Evolutionary conservation across 352 stramenopile genomes (phyloP).

Genomic region (Pythium phragmitis): DNA sequence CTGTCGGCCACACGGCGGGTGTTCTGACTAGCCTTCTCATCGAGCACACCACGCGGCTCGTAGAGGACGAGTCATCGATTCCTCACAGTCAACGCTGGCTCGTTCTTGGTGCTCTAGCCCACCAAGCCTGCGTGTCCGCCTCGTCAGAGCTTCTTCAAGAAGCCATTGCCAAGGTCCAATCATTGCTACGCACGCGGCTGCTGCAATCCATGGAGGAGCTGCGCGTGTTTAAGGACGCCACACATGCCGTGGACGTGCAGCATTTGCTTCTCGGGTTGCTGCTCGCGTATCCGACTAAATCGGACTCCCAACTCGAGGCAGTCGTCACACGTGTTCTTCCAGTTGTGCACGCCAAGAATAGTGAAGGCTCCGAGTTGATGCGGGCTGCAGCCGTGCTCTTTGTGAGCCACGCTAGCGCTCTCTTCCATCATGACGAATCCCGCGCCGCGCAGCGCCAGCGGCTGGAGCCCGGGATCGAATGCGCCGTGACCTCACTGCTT

Average conservation of each 20-base stretch:
- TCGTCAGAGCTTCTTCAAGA: neutral
- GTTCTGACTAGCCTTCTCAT: slow-evolving; percentile 10
- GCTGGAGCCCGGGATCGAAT: neutral
- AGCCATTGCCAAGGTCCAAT: neutral
- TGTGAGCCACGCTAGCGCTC: slow-evolving; percentile 14
- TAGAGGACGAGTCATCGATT: neutral
- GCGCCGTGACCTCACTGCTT: neutral
- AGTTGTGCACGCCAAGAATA: neutral
- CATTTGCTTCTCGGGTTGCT: slow-evolving; percentile 12
- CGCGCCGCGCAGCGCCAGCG: neutral
- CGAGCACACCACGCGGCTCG: slow-evolving; percentile 8
- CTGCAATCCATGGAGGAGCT: slow-evolving; percentile 18
- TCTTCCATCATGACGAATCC: slow-evolving; percentile 3
- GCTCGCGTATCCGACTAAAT: slow-evolving; percentile 2
- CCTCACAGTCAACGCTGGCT: slow-evolving; percentile 12
- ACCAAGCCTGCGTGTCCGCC: neutral
- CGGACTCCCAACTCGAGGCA: neutral
- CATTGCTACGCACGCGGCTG: slow-evolving; percentile 1
- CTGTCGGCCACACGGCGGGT: slow-evolving; percentile 8
- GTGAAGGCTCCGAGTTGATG: neutral
- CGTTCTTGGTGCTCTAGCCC: slow-evolving; percentile 4
- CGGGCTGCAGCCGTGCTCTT: slow-evolving; percentile 8
- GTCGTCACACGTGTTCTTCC: neutral
- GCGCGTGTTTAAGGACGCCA: slow-evolving; percentile 15
- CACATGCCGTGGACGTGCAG: slow-evolving; percentile 6